Evolutionary conservation across 2,329 filamentous ascomycete species (phyloP), one percentile per base, ranked within the genome.

Genomic region (Gaeumannomyces tritici): DNA sequence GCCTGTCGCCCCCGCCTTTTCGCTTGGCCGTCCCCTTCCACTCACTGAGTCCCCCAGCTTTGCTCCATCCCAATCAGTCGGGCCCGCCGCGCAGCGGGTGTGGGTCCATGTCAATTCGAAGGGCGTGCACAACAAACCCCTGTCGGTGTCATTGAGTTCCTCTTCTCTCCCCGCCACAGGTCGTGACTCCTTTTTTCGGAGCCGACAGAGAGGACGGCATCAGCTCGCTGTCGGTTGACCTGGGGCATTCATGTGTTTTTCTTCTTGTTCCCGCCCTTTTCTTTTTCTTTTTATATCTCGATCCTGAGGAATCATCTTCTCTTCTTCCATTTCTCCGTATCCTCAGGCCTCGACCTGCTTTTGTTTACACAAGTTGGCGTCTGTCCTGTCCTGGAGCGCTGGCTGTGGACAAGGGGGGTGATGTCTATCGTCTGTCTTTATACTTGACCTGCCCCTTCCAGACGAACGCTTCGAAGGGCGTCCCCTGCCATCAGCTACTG

Each of bases 61-160:
- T 33, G 6, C 12, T 9, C 13, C 6, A 13, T 13, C 42, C 42
- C n/a, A 24, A 51, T n/a, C 42, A 51, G 42, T n/a, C 42, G 18
- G 42, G 42, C 18, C n/a, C 42, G 18, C 42, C 7, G 12, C 42
- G 9, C 42, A n/a, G 21, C 42, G 24, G 24, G 42, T 54, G 59
- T 60, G 59, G 59, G 59, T 42, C 28, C 59, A 60, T 60, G 59
- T 60, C 59, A 60, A 60, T 28, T 24, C 59, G 51, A 60, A 60
- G 59, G 58, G 59, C 59, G 59, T 51, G 59, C 24, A 51, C 24
- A n/a, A 24, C 18, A 8, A 47, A 42, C 42, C 42, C 42, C 42
- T 51, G 42, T 51, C 42, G n/a, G 8, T 24, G 18, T 51, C 42
- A 47, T n/a, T 24, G 18, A 51, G 21, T n/a, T 33, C 31, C 31